Evolutionary conservation across 805 yeast genomes (phyloP), one percentile per base, ranked within the genome.

Genomic region (Kodamaea sagamina): DNA sequence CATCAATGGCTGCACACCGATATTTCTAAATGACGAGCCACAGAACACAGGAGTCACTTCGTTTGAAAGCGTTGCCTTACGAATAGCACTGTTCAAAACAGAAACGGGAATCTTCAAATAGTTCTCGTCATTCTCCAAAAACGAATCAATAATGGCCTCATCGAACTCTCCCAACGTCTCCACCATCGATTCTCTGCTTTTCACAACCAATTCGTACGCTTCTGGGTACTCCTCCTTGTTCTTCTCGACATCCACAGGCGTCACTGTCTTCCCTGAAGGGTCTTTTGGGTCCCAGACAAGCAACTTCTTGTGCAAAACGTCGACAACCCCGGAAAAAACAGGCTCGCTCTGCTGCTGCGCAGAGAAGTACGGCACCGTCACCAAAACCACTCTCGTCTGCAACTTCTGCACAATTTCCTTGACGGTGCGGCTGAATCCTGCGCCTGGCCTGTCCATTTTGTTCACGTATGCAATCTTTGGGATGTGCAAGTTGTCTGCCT

Each of bases 381-480:
- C 71, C 25, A 89, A 61, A 0, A 82, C 85, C 1, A 84, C 89
- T 28, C 84, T 73, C 0, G 96, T 87, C 12, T 80, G 80, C 45
- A 93, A 68, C 55, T 86, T 86, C 15, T 81, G 65, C 10, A 89
- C 84, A 18, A 93, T 76, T 52, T 92, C 97, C 51, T 81, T 81
- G 4, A 89, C 95, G 0, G 97, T 88, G 44, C 96, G 72, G 49
- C 96, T 83, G 59, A 81, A 93, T 0, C 97, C 97, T 1, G 98
- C 96, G 15, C 99, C 99, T 11, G 82, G 85, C 47, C 98, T 75
- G 65, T 93, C 99, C 98, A 93, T 90, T 62, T 93, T 93, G 63
- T 93, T 93, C 25, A 93, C 78, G 59, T 81, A 93, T 9, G 88
- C 82, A 9, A 93, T 69, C 39, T 79, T 75, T 0, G 99, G 98